Base-by-base conservation (phyloP, 2,329 filamentous ascomycete species). In the Cladobotryum protrusum region DNA sequence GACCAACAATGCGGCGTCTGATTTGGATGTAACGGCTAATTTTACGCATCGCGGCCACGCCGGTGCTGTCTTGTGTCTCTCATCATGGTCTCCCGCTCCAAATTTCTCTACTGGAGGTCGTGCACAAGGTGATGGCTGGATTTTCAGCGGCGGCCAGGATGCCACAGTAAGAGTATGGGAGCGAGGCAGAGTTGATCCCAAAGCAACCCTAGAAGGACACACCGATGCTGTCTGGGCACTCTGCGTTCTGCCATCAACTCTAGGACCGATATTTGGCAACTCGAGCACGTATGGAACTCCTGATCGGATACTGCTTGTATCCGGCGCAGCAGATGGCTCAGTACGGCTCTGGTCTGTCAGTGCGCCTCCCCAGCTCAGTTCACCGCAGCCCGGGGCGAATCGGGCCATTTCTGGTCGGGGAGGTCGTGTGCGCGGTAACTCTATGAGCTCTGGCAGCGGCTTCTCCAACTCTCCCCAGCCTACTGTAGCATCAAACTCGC, bases 71-170 rank as follows among this genome's bases (percentile, higher is more conserved):
- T 87, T 95, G 37, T 89, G 83, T 40, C 72, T 99, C 20, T 85
- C 92, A 0, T 87, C 92, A 3, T 96, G 89, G 77, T 90, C 89
- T 2, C 85, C 89, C 2, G 85, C 89, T 2, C 87, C 88, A 20
- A 93, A 88, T 62, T 96, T 96, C 65, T 87, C 89, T 7, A 95
- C 89, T 15, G 89, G 91, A 34, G 90, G 91, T 6, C 83, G 91
- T 55, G 89, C 88, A 7, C 83, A 87, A 59, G 92, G 92, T 32
- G 93, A 97, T 60, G 93, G 93, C 24, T 99, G 93, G 93, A 91
- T 99, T 57, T 99, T 99, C 68, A 97, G 92, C 5, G 93, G 93
- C 53, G 93, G 93, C 4, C 90, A 96, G 66, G 93, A 99, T 67
- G 83, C 88, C 15, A 95, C 89, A 6, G 84, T 99, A 35, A 83